These are phyloP conservation scores for Podila clonocystis DNA, from an alignment of 192 early-diverging fungal species.

Conservation along the genomic window DNA sequence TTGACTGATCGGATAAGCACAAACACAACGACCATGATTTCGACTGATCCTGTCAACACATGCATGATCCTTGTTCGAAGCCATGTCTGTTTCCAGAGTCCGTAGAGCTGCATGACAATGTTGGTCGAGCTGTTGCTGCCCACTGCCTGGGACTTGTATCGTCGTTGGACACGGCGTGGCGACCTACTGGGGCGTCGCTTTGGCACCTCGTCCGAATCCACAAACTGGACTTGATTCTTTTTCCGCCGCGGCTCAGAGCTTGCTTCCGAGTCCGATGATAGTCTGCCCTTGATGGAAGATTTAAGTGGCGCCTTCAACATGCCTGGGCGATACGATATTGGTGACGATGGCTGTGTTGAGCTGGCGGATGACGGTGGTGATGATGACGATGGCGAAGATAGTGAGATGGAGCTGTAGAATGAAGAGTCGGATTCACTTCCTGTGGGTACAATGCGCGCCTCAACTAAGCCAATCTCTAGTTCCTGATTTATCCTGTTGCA, in stretches of 20 bases:
- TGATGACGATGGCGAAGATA: neutral
- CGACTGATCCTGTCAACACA: constrained; percentile 46
- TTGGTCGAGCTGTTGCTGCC: neutral
- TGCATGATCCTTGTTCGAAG: constrained; percentile 50
- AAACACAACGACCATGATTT: constrained; percentile 43
- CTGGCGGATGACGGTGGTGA: neutral
- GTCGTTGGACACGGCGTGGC: neutral
- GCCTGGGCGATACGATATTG: neutral
- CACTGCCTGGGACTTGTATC: neutral
- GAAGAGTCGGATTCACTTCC: constrained; percentile 4
- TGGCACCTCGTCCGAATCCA: constrained; percentile 11
- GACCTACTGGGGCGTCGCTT: constrained; percentile 7
- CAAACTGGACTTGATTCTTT: constrained; percentile 40
- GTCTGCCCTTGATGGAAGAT: constrained; percentile 8
- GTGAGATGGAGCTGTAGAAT: neutral
- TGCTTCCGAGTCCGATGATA: constrained; percentile 15
- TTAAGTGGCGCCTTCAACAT: constrained; percentile 12
- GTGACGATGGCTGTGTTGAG: neutral
- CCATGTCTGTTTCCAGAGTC: constrained; percentile 49
- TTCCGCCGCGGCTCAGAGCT: constrained; percentile 20
- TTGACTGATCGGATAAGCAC: constrained; percentile 29
- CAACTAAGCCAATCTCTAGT: constrained; percentile 2
- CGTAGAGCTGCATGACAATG: constrained; percentile 30
- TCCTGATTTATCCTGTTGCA: constrained; percentile 28
- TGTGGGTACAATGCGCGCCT: too few relatives aligned